These are phyloP conservation scores for Samsoniella hepiali DNA, from an alignment of 2,329 filamentous ascomycete species.

Conservation along the genomic window DNA sequence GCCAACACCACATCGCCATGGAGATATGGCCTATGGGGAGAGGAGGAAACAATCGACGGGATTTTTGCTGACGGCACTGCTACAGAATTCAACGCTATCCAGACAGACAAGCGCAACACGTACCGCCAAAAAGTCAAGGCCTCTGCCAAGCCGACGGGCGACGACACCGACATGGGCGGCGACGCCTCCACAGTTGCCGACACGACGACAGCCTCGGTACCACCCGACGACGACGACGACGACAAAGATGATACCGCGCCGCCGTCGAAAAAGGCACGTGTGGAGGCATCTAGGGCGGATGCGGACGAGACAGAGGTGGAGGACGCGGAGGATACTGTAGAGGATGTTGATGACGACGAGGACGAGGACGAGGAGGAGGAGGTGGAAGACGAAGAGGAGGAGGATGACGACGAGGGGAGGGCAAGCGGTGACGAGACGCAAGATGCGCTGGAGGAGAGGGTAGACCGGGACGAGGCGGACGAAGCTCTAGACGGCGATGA, in stretches of 20 bases:
- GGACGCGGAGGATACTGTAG: slow-evolving; percentile 48
- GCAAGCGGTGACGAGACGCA: slow-evolving; percentile 54
- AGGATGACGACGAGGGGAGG: slow-evolving; percentile 43
- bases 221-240: slow-evolving; percentile 37
- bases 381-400: slow-evolving; percentile 45
- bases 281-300: slow-evolving; percentile 40
- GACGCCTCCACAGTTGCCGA: slow-evolving; percentile 22
- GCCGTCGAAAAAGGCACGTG: slow-evolving; percentile 44
- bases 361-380: slow-evolving; percentile 41
- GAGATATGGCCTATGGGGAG: background rate
- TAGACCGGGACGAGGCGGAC: slow-evolving; percentile 49
- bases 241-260: slow-evolving; percentile 24
- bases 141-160: slow-evolving; percentile 53
- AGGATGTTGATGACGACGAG: slow-evolving; percentile 38
- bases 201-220: slow-evolving; percentile 22
- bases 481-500: slow-evolving; percentile 63
- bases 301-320: slow-evolving; percentile 37
- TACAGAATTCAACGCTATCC: slow-evolving; percentile 67
- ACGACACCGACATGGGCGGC: slow-evolving; percentile 32
- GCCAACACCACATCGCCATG: no score
- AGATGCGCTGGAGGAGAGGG: slow-evolving; percentile 49
- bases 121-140: slow-evolving; percentile 69
- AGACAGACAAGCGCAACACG: slow-evolving; percentile 70
- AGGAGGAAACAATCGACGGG: background rate
- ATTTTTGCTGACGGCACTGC: slow-evolving; percentile 15